Conservation (phyloP, 306 rosid species). For the Prosopis cineraria region DNA sequence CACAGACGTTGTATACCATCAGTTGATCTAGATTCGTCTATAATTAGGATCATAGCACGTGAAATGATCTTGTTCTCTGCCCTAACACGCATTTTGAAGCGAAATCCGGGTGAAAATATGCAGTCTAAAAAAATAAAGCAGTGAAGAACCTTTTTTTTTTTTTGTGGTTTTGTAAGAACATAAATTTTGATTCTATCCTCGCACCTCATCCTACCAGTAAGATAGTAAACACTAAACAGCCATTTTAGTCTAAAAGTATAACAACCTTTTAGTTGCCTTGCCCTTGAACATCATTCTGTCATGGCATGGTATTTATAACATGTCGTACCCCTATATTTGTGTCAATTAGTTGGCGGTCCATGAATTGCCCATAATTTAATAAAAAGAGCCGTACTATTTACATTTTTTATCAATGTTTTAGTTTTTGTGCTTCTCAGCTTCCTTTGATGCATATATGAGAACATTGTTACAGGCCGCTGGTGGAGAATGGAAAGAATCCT, state of each 20-base stretch:
- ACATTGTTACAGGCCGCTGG: slow-evolving; percentile 59
- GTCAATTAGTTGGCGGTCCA: neutral
- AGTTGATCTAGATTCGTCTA: neutral
- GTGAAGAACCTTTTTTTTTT: too few species aligned
- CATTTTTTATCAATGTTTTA: neutral
- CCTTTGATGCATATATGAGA: slow-evolving; percentile 21
- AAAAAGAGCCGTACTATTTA: neutral
- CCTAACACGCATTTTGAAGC: neutral
- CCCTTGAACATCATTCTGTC: neutral
- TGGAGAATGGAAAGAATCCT: slow-evolving; percentile 87
- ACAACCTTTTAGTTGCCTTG: neutral
- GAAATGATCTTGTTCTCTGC: slow-evolving; percentile 2
- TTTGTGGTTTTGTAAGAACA: too few species aligned
- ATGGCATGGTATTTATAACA: neutral
- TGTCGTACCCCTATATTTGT: neutral
- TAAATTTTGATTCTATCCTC: neutral
- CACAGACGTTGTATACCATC: slow-evolving; percentile 11
- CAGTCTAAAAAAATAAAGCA: too few species aligned
- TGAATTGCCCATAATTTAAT: neutral
- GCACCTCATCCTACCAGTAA: neutral
- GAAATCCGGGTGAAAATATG: slow-evolving; percentile 20
- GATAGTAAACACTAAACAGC: neutral
- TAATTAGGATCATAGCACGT: neutral
- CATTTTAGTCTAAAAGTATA: neutral
- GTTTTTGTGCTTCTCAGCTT: slow-evolving; percentile 5